Conservation (phyloP, 2,329 filamentous ascomycete genomes). For the Diaporthe longicolla region DNA sequence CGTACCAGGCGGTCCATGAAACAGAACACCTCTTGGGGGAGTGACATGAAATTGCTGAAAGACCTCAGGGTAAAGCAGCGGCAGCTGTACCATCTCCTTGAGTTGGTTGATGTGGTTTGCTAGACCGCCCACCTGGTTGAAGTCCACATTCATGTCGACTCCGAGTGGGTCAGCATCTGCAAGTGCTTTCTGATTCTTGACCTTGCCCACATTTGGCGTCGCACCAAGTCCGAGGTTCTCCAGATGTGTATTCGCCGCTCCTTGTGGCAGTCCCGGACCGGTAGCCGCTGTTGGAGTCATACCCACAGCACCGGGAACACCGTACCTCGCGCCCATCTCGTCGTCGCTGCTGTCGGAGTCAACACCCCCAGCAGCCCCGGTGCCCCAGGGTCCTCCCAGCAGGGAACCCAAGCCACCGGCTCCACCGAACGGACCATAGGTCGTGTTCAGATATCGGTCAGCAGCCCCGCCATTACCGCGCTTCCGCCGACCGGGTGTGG, state of each 20-base stretch:
- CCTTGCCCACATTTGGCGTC: slow-evolving; percentile 88
- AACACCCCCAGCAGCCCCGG: slow-evolving; percentile 78
- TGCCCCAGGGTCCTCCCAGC: slow-evolving; percentile 81
- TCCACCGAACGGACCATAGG: slow-evolving; percentile 93
- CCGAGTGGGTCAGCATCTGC: slow-evolving; percentile 96
- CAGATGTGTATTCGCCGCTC: slow-evolving; percentile 48
- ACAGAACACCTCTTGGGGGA: slow-evolving; percentile 93
- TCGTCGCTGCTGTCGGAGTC: slow-evolving; percentile 99
- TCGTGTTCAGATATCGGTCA: slow-evolving; percentile 88
- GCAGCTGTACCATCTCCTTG: slow-evolving; percentile 98
- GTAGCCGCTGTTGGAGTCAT: slow-evolving; percentile 70
- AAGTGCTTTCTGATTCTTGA: slow-evolving; percentile 92
- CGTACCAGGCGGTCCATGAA: slow-evolving; percentile 96
- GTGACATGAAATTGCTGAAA: slow-evolving; percentile 94
- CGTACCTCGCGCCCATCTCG: slow-evolving; percentile 78
- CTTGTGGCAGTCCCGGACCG: slow-evolving; percentile 58
- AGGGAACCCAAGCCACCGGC: slow-evolving; percentile 80
- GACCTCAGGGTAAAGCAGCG: slow-evolving; percentile 93
- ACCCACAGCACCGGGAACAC: slow-evolving; percentile 71
- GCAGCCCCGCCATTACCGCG: slow-evolving; percentile 71
- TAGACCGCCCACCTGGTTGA: slow-evolving; percentile 93
- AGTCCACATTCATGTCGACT: slow-evolving; percentile 92
- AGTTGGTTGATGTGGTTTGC: slow-evolving; percentile 96
- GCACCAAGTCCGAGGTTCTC: slow-evolving; percentile 55
- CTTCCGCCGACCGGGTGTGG: slow-evolving; percentile 78